Base-by-base conservation (phyloP, 768 basidiomycete species). In the Tricholoma sp. region DNA sequence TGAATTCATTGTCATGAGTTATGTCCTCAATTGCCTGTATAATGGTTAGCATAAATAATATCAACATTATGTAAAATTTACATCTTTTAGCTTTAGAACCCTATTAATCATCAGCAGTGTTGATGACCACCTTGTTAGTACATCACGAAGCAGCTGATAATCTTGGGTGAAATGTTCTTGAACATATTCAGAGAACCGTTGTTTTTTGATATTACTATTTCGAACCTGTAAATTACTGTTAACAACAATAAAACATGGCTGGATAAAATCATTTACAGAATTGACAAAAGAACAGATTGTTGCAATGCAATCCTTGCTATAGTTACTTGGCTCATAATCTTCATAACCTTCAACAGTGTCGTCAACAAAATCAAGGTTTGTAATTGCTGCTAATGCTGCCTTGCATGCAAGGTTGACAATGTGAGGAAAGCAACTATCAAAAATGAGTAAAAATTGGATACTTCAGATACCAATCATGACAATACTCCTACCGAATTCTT, bases 371-470 rank as follows among this genome's bases (percentile, higher is more conserved):
- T 12, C 41, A 43, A 43, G 41, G 41, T 43, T 16, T 43, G 41
- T 32, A 32, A 32, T 32, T 32, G 31, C 31, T 8, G 31, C 47
- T 18, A 74, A 24, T n/a, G 71, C 58, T 18, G 68, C 67, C 49
- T 72, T 63, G 56, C 69, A 69, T 35, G 69, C 70, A 11, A 72
- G 59, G 45, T 72, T 72, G 14, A 72, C 61, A 35, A 72, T 66
- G 57, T 71, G 70, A 3, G 68, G 67, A 56, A 71, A 72, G 47
- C 70, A 72, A 32, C 69, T 70, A 52, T 27, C n/a, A 37, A 37
- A 37, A 56, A 52, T 19, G 29, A 22, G 31, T 34, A 31, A 55
- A 27, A 37, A 37, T 37, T 37, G 35, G 35, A 14, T 37, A 37
- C 14, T 37, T 37, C 35, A 37, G 35, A 37, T 37, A 27, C 3